Conservation (phyloP, 441 rosid genomes). For the Sinapis alba region DNA sequence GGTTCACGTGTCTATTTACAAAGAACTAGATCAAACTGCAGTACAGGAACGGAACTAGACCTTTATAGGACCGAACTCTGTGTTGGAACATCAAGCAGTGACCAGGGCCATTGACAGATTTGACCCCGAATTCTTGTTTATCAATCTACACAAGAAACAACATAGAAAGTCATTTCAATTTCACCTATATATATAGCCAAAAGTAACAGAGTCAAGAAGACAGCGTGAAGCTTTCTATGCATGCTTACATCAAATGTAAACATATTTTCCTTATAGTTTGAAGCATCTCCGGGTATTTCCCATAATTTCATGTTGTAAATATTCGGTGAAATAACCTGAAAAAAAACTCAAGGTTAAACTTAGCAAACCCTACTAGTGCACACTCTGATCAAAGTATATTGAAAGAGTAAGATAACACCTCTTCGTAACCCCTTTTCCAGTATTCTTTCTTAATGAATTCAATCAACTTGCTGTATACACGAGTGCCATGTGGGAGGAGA, state of each 20-base stretch:
- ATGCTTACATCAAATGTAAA: slow-evolving; percentile 82
- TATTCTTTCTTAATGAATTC: slow-evolving; percentile 75
- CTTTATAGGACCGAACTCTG: slow-evolving; percentile 90
- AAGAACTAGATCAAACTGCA: slow-evolving; percentile 10
- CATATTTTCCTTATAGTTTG: slow-evolving; percentile 96
- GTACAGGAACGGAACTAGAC: slow-evolving; percentile 41
- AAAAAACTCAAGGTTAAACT: slow-evolving; percentile 32
- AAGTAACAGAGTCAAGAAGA: slow-evolving; percentile 13
- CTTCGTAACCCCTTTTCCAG: slow-evolving; percentile 86
- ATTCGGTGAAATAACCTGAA: slow-evolving; percentile 90
- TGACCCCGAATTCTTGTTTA: slow-evolving; percentile 92
- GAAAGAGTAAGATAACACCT: slow-evolving; percentile 49
- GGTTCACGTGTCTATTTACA: not conserved
- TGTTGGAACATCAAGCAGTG: slow-evolving; percentile 97
- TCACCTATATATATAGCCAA: not conserved
- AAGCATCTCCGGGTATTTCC: slow-evolving; percentile 98
- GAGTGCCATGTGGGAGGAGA: slow-evolving; percentile 92
- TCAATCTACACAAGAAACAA: slow-evolving; percentile 60
- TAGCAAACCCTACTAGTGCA: slow-evolving; percentile 13
- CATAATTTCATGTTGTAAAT: slow-evolving; percentile 95
- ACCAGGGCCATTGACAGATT: slow-evolving; percentile 98
- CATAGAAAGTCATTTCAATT: slow-evolving; percentile 15
- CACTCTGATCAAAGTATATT: slow-evolving; percentile 12
- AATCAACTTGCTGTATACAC: slow-evolving; percentile 83
- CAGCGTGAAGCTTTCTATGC: slow-evolving; percentile 6